Percentiles rank a stretch among this genome's conserved stretches.
Evolutionary conservation across 495 filamentous ascomycete species (phyloP).

Genomic region (Aspergillus wentii): DNA sequence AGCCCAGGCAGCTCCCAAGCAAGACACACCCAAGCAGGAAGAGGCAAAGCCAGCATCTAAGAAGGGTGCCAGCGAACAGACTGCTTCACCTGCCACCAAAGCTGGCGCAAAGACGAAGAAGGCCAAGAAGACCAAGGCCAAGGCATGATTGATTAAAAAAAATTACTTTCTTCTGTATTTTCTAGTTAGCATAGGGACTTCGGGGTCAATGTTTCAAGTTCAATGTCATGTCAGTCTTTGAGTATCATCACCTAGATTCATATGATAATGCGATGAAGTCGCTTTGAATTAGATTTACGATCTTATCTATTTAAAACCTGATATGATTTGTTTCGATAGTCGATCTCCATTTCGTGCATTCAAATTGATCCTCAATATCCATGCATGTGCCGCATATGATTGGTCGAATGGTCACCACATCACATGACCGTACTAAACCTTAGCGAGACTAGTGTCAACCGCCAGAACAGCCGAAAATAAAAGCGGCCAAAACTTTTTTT

Average conservation of each 20-base stretch:
- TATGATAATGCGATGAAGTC: slow-evolving; percentile 1
- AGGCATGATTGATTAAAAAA: too few species aligned
- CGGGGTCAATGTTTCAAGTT: too few species aligned
- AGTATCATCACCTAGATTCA: too few species aligned
- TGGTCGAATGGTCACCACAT: background rate
- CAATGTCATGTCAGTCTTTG: slow-evolving; percentile 1
- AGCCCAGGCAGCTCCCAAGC: slow-evolving; percentile 6
- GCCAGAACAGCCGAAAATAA: slow-evolving; percentile 22
- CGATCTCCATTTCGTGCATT: too few species aligned
- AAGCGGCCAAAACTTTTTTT: slow-evolving; percentile 14
- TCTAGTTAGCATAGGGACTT: too few species aligned
- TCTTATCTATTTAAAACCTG: too few species aligned
- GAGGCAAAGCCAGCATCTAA: slow-evolving; percentile 3
- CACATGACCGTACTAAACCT: slow-evolving; percentile 14
- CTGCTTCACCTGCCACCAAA: slow-evolving; percentile 13
- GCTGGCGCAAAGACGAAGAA: slow-evolving; percentile 18
- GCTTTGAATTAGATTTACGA: too few species aligned
- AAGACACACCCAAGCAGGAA: slow-evolving; percentile 12
- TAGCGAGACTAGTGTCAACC: slow-evolving; percentile 16
- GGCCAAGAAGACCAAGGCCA: slow-evolving; percentile 25
- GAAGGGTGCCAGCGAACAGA: slow-evolving; percentile 6
- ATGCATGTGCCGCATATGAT: too few species aligned
- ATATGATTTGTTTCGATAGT: too few species aligned
- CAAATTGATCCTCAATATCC: too few species aligned
- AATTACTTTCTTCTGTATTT: too few species aligned